These are phyloP conservation scores for Mimosa pudica DNA, from an alignment of 306 rosid genomes.

Conservation along the genomic window DNA sequence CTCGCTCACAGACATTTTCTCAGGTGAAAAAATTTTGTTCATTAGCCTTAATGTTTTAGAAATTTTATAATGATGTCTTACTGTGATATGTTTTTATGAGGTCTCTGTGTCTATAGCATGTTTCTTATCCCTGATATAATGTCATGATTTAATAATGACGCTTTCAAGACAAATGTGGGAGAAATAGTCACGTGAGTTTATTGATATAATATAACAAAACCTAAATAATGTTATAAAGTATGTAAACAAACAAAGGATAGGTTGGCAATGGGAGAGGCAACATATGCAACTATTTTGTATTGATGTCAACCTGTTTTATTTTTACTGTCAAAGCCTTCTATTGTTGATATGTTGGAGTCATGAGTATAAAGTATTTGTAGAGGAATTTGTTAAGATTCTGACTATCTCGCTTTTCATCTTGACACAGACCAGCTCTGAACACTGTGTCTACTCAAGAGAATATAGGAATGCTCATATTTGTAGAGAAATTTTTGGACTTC, in stretches of 20 bases:
- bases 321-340: too few relatives aligned
- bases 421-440: too few relatives aligned
- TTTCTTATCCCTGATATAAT: conserved; percentile 16
- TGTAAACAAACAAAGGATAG: background rate
- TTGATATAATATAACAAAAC: background rate
- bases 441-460: too few relatives aligned
- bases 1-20: conserved; percentile 87
- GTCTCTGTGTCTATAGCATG: background rate
- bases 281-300: too few relatives aligned
- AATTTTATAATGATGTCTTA: conserved; percentile 12
- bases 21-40: conserved; percentile 55
- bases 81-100: conserved; percentile 18
- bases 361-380: too few relatives aligned
- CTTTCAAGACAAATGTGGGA: conserved; percentile 11
- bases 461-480: too few relatives aligned
- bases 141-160: background rate
- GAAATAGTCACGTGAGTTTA: background rate
- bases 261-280: background rate
- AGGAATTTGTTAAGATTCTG: too few relatives aligned
- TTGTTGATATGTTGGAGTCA: too few relatives aligned
- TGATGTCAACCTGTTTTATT: too few relatives aligned
- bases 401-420: too few relatives aligned
- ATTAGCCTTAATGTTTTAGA: conserved; percentile 30
- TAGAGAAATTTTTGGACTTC: too few relatives aligned
- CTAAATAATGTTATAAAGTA: too few relatives aligned